phyloP scores from a whole-genome alignment of 2,329 filamentous ascomycete species.

The Chrysosporium queenslandicum region DNA sequence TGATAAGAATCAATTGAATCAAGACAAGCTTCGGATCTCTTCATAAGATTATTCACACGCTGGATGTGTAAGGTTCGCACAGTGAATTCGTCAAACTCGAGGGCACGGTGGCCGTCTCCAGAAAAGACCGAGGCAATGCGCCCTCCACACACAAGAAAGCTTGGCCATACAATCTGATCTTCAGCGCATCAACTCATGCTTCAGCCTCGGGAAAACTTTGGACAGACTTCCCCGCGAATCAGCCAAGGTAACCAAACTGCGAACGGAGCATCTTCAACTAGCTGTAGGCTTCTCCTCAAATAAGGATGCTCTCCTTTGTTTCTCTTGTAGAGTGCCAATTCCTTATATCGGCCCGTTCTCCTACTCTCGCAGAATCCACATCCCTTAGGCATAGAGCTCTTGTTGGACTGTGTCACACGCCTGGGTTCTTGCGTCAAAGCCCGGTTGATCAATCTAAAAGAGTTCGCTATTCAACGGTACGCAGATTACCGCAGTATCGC shows the following conservation, averaged over 20 bases:
- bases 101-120: too few species aligned
- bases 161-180: too few species aligned
- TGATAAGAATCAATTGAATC: too few species aligned
- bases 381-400: not conserved
- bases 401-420: not conserved
- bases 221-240: constrained; percentile 1
- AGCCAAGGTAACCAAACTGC: not conserved
- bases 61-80: too few species aligned
- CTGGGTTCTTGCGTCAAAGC: not conserved
- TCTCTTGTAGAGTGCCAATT: not conserved
- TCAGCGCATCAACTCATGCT: not conserved
- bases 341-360: not conserved
- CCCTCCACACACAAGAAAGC: too few species aligned
- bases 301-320: not conserved
- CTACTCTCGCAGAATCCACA: not conserved
- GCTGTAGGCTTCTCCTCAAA: not conserved
- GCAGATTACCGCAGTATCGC: constrained; percentile 18
- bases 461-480: constrained; percentile 12
- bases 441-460: not conserved
- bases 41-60: too few species aligned
- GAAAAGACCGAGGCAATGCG: too few species aligned
- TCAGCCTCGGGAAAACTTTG: not conserved
- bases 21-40: too few species aligned
- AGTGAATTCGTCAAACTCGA: too few species aligned
- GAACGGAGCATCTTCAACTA: not conserved